Evolutionary conservation across 2,329 filamentous ascomycete genomes (phyloP).

Genomic region (Cercospora sp.): DNA sequence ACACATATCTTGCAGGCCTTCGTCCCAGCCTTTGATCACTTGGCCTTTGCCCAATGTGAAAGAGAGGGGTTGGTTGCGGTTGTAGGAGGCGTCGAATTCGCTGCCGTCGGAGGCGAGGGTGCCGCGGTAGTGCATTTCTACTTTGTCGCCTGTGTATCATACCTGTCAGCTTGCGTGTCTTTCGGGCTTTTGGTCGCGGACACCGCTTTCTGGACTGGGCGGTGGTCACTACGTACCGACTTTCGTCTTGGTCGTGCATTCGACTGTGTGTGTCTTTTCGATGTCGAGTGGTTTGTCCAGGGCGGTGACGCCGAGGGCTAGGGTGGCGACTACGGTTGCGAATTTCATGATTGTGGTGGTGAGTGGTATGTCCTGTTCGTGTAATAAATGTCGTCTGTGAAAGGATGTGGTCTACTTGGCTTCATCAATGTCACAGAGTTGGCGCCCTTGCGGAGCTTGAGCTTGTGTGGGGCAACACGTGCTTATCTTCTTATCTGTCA

Average conservation of each 20-base stretch:
- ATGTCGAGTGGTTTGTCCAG: slow-evolving; percentile 67
- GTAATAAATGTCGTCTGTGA: neutral
- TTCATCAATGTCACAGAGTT: neutral
- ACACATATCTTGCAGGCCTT: slow-evolving; percentile 92
- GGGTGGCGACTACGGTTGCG: slow-evolving; percentile 43
- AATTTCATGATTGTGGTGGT: slow-evolving; percentile 53
- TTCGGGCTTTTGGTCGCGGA: no score
- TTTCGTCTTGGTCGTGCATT: slow-evolving; percentile 64
- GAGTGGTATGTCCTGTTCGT: neutral
- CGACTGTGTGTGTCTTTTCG: slow-evolving; percentile 70
- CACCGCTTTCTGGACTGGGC: no score
- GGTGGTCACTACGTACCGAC: no score
- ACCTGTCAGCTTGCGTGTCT: no score
- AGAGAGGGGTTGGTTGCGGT: slow-evolving; percentile 68
- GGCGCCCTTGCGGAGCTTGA: neutral
- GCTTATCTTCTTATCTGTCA: neutral
- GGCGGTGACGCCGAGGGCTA: slow-evolving; percentile 51
- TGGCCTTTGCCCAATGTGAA: slow-evolving; percentile 81
- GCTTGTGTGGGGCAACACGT: neutral
- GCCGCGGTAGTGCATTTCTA: slow-evolving; percentile 86
- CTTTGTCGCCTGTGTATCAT: slow-evolving; percentile 62
- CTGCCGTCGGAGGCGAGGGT: slow-evolving; percentile 70
- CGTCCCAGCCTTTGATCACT: slow-evolving; percentile 96
- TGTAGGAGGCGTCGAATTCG: slow-evolving; percentile 60
- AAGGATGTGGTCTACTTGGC: slow-evolving; percentile 1